Evolutionary conservation across 305 asterid species (phyloP).

Genomic region (Fraxinus paxiana): DNA sequence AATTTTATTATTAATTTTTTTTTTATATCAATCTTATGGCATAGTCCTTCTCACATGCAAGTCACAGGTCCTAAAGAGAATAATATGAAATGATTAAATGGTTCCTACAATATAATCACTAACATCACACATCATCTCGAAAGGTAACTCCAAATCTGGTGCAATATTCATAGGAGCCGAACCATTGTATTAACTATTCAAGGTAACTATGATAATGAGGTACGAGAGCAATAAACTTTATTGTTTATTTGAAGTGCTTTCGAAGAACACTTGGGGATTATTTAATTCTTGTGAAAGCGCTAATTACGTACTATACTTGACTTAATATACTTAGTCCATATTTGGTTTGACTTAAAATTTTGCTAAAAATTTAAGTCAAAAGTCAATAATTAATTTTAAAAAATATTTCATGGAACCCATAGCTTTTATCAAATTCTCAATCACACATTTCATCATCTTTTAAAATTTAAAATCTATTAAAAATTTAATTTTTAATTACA

Average conservation of each 20-base stretch:
- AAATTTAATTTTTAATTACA: background rate
- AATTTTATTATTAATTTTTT: too few species aligned
- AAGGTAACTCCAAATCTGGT: background rate
- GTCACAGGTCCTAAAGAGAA: background rate
- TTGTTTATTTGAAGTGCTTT: background rate
- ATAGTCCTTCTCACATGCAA: background rate
- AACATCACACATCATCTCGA: background rate
- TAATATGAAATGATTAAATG: background rate
- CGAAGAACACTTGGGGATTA: background rate
- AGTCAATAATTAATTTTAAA: too few species aligned
- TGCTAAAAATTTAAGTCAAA: too few species aligned
- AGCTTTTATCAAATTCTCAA: too few species aligned
- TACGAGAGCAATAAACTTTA: background rate
- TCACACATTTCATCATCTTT: background rate
- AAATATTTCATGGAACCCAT: background rate
- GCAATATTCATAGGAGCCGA: background rate
- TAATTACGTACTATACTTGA: background rate
- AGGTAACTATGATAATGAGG: background rate
- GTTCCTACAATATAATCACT: too few species aligned
- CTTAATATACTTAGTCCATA: background rate
- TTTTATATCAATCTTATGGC: background rate
- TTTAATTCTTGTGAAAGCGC: background rate
- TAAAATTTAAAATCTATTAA: too few species aligned
- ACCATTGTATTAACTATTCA: background rate
- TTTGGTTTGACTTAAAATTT: too few species aligned